These are phyloP conservation scores for Hibiscus mutabilis DNA, from an alignment of 345 rosid species.

Conservation along the genomic window DNA sequence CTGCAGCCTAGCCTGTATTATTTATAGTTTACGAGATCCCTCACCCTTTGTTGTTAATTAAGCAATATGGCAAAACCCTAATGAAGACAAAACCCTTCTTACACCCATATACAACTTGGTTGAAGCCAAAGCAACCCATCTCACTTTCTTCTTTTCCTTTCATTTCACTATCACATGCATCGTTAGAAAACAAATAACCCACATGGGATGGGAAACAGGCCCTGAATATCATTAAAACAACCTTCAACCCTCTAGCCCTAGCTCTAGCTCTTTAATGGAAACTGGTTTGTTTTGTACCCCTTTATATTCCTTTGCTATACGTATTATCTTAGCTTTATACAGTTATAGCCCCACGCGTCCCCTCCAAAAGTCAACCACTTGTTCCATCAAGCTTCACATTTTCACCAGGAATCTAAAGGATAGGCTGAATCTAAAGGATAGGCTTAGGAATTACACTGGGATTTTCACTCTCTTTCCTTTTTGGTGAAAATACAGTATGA, in stretches of 20 bases:
- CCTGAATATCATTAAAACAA: too few species aligned
- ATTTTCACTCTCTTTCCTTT: too few species aligned
- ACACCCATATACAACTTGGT: constrained; percentile 9
- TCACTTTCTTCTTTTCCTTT: neutral
- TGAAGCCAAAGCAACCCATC: constrained; percentile 4
- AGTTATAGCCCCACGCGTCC: neutral
- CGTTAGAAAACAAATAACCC: neutral
- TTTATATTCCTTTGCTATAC: neutral
- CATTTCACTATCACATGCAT: neutral
- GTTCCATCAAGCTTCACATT: constrained; percentile 11
- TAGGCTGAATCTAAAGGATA: constrained; percentile 8
- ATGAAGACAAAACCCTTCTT: neutral
- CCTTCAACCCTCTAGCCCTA: neutral
- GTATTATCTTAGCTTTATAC: neutral
- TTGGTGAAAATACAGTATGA: too few species aligned
- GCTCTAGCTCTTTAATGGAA: neutral
- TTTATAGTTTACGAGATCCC: too few species aligned
- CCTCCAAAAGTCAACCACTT: neutral
- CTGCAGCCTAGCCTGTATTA: too few species aligned
- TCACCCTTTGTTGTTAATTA: neutral
- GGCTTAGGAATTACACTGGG: neutral
- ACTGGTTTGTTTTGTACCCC: neutral
- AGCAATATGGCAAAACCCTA: neutral
- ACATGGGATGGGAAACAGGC: too few species aligned
- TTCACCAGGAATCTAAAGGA: neutral